Evolutionary conservation across 129 eudicot genomes (phyloP).

Genomic region (Lactuca sativa): DNA sequence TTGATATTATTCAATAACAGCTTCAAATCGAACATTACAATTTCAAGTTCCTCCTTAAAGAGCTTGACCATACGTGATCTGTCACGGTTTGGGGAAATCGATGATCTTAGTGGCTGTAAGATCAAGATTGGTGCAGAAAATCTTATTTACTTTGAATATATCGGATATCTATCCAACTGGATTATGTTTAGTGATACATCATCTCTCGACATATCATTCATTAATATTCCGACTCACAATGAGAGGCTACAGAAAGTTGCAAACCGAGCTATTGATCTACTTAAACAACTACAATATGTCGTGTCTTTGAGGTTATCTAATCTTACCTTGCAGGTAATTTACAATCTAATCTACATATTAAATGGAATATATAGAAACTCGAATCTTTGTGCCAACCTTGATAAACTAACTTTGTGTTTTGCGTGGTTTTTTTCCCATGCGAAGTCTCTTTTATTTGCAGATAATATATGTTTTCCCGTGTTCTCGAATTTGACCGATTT

Average conservation of each 20-base stretch:
- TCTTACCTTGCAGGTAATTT: conserved; percentile 48
- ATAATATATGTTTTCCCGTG: conserved; percentile 23
- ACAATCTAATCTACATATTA: not conserved
- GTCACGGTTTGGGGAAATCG: too few species aligned
- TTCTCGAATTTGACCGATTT: conserved; percentile 19
- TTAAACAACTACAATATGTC: conserved; percentile 34
- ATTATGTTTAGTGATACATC: too few species aligned
- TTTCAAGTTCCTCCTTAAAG: too few species aligned
- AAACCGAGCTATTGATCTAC: conserved; percentile 40
- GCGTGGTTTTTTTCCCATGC: conserved; percentile 20
- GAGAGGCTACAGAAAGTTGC: conserved; percentile 30
- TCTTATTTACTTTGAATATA: too few species aligned
- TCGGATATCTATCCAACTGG: too few species aligned
- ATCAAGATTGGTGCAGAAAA: too few species aligned
- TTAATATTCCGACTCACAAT: conserved; percentile 41
- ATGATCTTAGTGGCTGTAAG: too few species aligned
- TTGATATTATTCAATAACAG: too few species aligned
- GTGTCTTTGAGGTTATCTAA: conserved; percentile 36
- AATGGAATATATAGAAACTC: not conserved
- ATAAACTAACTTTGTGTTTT: conserved; percentile 14
- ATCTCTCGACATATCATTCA: conserved; percentile 23
- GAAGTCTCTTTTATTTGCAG: conserved; percentile 48
- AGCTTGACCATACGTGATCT: too few species aligned
- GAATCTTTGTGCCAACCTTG: not conserved
- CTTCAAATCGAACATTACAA: too few species aligned